Evolutionary conservation across 1,284 basidiomycete genomes (phyloP).

Genomic region (Cystobasidium slooffiae): DNA sequence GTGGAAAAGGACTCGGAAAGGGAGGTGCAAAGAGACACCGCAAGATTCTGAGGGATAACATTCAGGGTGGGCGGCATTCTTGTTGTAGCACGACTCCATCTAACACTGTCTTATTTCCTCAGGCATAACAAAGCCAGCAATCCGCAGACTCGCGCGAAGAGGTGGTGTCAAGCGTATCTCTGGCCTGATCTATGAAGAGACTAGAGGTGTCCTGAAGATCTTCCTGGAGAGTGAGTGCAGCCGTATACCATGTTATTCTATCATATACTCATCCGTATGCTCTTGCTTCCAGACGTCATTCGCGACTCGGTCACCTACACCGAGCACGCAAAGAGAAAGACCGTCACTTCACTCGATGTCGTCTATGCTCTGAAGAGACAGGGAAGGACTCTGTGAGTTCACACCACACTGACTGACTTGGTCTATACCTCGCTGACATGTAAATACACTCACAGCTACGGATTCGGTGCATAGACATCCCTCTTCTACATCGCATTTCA

Average conservation of each 20-base stretch:
- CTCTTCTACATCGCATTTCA: neutral
- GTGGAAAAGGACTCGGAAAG: conserved; percentile 76
- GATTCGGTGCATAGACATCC: conserved; percentile 37
- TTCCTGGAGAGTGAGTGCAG: conserved; percentile 64
- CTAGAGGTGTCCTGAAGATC: conserved; percentile 79
- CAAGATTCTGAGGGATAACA: conserved; percentile 66
- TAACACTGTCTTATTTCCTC: neutral
- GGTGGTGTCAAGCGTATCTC: conserved; percentile 96
- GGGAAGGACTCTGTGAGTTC: conserved; percentile 82
- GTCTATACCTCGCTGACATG: neutral
- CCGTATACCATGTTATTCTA: too few relatives aligned
- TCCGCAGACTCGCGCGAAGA: conserved; percentile 90
- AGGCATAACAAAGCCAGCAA: conserved; percentile 85
- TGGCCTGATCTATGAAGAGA: conserved; percentile 91
- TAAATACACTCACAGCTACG: conserved; percentile 16
- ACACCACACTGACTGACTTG: too few relatives aligned
- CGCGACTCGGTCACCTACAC: conserved; percentile 82
- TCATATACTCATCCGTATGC: neutral
- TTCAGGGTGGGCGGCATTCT: conserved; percentile 64
- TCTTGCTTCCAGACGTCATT: conserved; percentile 48
- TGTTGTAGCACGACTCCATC: too few relatives aligned
- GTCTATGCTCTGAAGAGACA: conserved; percentile 79
- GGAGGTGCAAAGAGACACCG: conserved; percentile 82
- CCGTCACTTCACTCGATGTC: conserved; percentile 83
- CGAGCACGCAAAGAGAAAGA: conserved; percentile 91